These are phyloP conservation scores for Salix arbutifolia DNA, from an alignment of 345 rosid genomes.

Conservation along the genomic window DNA sequence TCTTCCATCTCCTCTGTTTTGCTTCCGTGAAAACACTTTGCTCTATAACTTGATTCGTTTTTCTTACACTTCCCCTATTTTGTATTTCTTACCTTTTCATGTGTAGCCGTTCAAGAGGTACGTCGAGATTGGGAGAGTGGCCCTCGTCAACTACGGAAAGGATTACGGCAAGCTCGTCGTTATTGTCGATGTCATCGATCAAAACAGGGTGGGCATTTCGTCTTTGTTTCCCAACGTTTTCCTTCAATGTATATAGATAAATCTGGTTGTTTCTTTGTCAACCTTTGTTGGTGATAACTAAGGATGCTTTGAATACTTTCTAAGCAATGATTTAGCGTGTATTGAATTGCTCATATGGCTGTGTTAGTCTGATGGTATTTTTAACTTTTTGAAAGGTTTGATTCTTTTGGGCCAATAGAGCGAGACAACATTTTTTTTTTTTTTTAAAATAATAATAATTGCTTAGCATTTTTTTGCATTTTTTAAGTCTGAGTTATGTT, in stretches of 20 bases:
- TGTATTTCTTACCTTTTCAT: background rate
- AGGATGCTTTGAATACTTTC: background rate
- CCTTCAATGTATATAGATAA: background rate
- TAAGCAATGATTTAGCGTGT: background rate
- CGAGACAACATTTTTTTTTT: too few species aligned
- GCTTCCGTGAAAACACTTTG: background rate
- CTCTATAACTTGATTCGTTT: background rate
- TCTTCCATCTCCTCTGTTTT: background rate
- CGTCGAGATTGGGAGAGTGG: conserved; percentile 24
- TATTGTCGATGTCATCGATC: conserved; percentile 22
- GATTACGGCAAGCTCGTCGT: conserved; percentile 19
- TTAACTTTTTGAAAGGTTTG: background rate
- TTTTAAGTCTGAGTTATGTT: background rate
- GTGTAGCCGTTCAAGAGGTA: conserved; percentile 19
- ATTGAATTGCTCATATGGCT: background rate
- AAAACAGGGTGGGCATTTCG: conserved; percentile 7
- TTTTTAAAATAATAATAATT: background rate
- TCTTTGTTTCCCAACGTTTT: background rate
- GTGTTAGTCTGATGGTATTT: background rate
- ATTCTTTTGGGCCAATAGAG: background rate
- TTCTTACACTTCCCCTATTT: background rate
- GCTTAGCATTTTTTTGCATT: background rate
- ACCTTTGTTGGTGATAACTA: background rate
- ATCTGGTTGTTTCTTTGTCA: background rate
- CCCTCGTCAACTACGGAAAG: conserved; percentile 18